phyloP scores from a whole-genome alignment of 169 alveolate species.

The Cryptosporidium baileyi region DNA sequence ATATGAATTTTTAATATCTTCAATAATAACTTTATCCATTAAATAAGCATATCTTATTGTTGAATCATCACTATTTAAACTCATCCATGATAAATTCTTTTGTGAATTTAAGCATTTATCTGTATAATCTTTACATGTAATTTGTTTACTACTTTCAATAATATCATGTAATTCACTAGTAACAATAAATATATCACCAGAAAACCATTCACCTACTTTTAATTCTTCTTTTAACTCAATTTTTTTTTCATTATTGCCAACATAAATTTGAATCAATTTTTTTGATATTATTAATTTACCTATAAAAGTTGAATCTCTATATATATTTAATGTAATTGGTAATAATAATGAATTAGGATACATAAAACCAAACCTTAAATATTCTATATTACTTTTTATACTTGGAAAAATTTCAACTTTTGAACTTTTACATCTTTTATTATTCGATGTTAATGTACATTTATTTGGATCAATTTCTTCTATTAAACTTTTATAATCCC shows the following conservation, averaged over 20 bases:
- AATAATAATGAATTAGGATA: not conserved
- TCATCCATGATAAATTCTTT: slow-evolving; percentile 1
- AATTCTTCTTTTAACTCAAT: not conserved
- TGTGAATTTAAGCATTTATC: slow-evolving; percentile 12
- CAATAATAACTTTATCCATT: not conserved
- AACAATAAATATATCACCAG: slow-evolving; percentile 35
- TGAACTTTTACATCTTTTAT: slow-evolving; percentile 46
- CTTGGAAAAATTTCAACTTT: not conserved
- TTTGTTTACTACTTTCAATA: not conserved
- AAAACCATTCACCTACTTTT: slow-evolving; percentile 30
- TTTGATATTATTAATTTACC: not conserved
- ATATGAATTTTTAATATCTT: not conserved
- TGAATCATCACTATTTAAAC: not conserved
- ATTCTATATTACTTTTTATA: not conserved
- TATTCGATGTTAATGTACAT: not conserved
- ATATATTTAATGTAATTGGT: not conserved
- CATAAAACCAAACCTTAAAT: slow-evolving; percentile 34
- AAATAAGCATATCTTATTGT: slow-evolving; percentile 32
- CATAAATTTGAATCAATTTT: not conserved
- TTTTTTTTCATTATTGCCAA: not conserved
- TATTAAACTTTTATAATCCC: not conserved
- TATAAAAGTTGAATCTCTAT: not conserved
- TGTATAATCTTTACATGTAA: not conserved
- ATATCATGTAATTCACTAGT: not conserved
- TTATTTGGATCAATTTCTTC: not conserved